phyloP scores from a whole-genome alignment of 805 yeast genomes.

The Hanseniaspora lindneri region DNA sequence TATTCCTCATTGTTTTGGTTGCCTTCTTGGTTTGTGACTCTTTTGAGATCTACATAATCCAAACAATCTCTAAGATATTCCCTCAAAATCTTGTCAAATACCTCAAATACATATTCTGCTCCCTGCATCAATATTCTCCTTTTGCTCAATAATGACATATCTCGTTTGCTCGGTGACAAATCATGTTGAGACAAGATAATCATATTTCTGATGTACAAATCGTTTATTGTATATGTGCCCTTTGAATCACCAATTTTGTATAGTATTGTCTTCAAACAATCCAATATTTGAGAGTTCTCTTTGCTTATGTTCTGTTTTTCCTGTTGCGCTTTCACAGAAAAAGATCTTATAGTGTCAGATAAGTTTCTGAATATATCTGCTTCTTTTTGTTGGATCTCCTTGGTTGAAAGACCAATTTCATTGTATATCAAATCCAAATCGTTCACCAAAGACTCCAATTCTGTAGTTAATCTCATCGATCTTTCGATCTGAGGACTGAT shows the following conservation, averaged over 20 bases:
- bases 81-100: conserved; percentile 3
- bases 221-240: conserved; percentile 34
- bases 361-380: conserved; percentile 39
- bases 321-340: conserved; percentile 29
- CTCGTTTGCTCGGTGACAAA: conserved; percentile 27
- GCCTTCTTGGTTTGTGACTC: not conserved
- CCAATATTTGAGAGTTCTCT: conserved; percentile 25
- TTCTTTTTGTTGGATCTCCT: conserved; percentile 40
- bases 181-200: conserved; percentile 19
- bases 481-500: conserved; percentile 21
- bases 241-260: conserved; percentile 29
- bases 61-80: conserved; percentile 9
- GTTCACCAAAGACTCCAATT: conserved; percentile 27
- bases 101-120: conserved; percentile 25
- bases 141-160: conserved; percentile 28
- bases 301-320: conserved; percentile 28
- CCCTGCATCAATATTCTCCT: conserved; percentile 28
- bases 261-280: conserved; percentile 27
- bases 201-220: conserved; percentile 32
- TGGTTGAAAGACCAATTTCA: conserved; percentile 44
- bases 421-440: conserved; percentile 39
- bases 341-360: conserved; percentile 38
- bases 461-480: conserved; percentile 26
- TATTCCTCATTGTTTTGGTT: not conserved
- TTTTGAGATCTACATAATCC: not conserved